phyloP scores from a whole-genome alignment of 345 rosid species.

The Brassica rapa region DNA sequence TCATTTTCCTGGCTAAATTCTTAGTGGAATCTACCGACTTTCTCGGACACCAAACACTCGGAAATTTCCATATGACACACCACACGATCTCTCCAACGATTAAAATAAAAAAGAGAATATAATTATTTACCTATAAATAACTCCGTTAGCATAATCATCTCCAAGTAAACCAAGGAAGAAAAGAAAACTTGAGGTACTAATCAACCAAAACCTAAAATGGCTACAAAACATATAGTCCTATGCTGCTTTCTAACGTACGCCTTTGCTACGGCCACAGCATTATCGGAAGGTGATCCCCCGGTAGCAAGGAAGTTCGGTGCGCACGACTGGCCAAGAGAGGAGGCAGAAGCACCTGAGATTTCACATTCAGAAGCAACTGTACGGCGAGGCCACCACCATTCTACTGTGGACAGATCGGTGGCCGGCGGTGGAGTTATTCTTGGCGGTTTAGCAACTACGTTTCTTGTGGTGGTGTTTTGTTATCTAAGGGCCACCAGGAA shows the following conservation, averaged over 20 bases:
- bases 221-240: slow-evolving; percentile 4
- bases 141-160: slow-evolving; percentile 23
- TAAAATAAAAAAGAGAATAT: background rate
- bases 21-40: slow-evolving; percentile 21
- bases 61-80: slow-evolving; percentile 44
- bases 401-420: slow-evolving; percentile 59
- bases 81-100: slow-evolving; percentile 28
- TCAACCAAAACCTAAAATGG: slow-evolving; percentile 27
- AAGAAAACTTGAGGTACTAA: background rate
- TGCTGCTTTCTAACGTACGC: slow-evolving; percentile 30
- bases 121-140: slow-evolving; percentile 19
- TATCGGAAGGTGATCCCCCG: slow-evolving; percentile 36
- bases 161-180: slow-evolving; percentile 15
- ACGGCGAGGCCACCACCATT: slow-evolving; percentile 43
- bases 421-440: slow-evolving; percentile 86
- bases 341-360: slow-evolving; percentile 27
- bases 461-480: slow-evolving; percentile 67
- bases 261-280: slow-evolving; percentile 31
- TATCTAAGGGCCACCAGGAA: slow-evolving; percentile 72
- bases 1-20: background rate
- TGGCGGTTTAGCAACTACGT: slow-evolving; percentile 70
- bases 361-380: slow-evolving; percentile 27
- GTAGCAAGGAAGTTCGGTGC: slow-evolving; percentile 52
- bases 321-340: slow-evolving; percentile 26
- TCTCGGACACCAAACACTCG: slow-evolving; percentile 33